Percentiles rank a stretch among this genome's conserved stretches.
These are phyloP conservation scores for Zalaria obscura DNA, from an alignment of 2,329 filamentous ascomycete species.

Conservation along the genomic window DNA sequence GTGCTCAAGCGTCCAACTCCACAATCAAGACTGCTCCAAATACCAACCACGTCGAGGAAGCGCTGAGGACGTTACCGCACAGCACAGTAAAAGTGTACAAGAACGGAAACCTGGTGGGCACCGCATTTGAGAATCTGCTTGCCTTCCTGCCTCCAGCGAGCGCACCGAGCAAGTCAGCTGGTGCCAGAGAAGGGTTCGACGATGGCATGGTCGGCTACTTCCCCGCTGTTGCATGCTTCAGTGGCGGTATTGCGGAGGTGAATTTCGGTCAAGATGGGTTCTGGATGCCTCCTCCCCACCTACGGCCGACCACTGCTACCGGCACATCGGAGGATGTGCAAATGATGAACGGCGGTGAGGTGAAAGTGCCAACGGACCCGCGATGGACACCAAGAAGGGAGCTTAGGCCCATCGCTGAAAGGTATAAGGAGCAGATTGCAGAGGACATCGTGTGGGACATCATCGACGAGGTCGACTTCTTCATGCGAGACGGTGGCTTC, in stretches of 20 bases:
- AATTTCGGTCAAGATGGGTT: conserved; percentile 83
- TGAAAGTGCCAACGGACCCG: conserved; percentile 3
- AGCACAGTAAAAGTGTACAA: conserved; percentile 85
- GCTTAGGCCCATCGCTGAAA: conserved; percentile 53
- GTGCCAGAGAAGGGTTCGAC: conserved; percentile 74
- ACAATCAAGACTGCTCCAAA: conserved; percentile 45
- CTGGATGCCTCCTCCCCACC: conserved; percentile 64
- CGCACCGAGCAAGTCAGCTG: conserved; percentile 53
- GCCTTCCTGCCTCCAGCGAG: conserved; percentile 87
- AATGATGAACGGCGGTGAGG: conserved; percentile 11
- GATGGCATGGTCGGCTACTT: conserved; percentile 95
- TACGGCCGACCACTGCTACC: conserved; percentile 17
- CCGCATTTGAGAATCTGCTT: conserved; percentile 73
- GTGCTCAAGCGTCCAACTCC: conserved; percentile 22
- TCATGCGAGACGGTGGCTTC: conserved; percentile 50
- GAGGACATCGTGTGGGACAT: conserved; percentile 91
- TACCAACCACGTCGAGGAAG: conserved; percentile 56
- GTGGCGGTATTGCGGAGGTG: conserved; percentile 77
- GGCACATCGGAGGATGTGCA: conserved; percentile 14
- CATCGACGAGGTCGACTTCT: conserved; percentile 87
- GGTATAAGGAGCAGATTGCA: conserved; percentile 84
- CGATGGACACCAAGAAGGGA: conserved; percentile 19
- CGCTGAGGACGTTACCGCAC: conserved; percentile 74
- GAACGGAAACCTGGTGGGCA: conserved; percentile 76
- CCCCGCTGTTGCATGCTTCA: conserved; percentile 82